Evolutionary conservation across 176 grass and related monocot genomes (phyloP).

Genomic region (Poa annua): DNA sequence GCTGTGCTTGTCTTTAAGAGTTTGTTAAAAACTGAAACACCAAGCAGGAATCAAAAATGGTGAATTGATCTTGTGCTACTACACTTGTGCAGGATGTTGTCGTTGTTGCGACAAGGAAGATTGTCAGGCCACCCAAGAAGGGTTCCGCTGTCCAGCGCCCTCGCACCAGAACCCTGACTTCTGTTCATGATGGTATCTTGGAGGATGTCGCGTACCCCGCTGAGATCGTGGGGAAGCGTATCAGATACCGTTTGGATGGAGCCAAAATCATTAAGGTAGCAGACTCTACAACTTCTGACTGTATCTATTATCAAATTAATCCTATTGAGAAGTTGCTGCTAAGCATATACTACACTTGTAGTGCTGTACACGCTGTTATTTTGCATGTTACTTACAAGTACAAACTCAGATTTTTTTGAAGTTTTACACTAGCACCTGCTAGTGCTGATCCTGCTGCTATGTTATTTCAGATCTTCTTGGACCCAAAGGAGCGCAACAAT

Average conservation of each 20-base stretch:
- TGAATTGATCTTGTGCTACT: not conserved
- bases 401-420: not conserved
- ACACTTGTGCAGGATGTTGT: conserved; percentile 60
- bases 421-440: not conserved
- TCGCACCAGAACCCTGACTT: conserved; percentile 83
- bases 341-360: not conserved
- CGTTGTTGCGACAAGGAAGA: conserved; percentile 86
- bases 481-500: conserved; percentile 97
- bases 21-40: not conserved
- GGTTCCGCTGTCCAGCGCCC: conserved; percentile 84
- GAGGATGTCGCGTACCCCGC: conserved; percentile 95
- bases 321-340: not conserved
- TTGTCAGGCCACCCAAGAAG: conserved; percentile 90
- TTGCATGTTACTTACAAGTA: not conserved
- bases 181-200: conserved; percentile 90
- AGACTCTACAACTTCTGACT: not conserved
- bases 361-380: not conserved
- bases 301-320: not conserved
- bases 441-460: conserved; percentile 7
- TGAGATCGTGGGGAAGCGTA: conserved; percentile 82
- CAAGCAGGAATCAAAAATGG: not conserved
- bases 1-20: not conserved
- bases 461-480: conserved; percentile 73
- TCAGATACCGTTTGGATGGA: conserved; percentile 89
- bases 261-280: conserved; percentile 63